Conservation (phyloP, 225 moss, liverwort and hornwort genomes). For the Pseudisothecium myosuroides region DNA sequence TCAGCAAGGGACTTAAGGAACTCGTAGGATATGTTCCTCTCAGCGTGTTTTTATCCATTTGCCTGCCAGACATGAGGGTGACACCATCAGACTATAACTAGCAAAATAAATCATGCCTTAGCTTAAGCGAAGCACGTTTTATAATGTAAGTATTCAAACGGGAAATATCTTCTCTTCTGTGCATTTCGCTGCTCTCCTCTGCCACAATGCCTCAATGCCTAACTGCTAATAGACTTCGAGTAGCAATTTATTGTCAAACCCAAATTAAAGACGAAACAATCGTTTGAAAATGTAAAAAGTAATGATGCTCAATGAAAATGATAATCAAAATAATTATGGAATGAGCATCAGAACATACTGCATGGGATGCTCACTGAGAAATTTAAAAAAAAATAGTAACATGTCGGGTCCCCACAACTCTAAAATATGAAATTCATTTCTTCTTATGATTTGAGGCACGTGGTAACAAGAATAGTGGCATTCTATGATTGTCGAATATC, state of each 20-base stretch:
- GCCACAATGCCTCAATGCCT: background rate
- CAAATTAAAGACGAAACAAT: background rate
- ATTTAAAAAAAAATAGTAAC: background rate
- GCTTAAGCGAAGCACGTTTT: background rate
- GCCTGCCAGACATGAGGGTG: constrained; percentile 4
- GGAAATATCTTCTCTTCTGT: background rate
- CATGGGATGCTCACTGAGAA: background rate
- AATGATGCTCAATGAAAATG: background rate
- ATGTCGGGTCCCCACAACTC: background rate
- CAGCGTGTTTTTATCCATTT: constrained; percentile 12
- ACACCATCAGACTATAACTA: background rate
- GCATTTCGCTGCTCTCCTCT: background rate
- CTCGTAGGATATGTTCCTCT: constrained; percentile 11
- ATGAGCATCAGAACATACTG: background rate
- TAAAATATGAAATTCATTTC: background rate
- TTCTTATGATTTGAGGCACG: background rate
- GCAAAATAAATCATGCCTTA: background rate
- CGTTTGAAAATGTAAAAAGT: background rate
- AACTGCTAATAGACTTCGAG: background rate
- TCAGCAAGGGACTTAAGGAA: background rate
- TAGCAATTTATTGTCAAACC: background rate
- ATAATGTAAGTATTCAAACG: background rate
- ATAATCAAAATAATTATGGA: background rate
- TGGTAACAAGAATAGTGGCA: background rate
- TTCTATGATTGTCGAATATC: background rate